Evolutionary conservation across 2,329 filamentous ascomycete genomes (phyloP).

Genomic region (Monosporascus sp.): DNA sequence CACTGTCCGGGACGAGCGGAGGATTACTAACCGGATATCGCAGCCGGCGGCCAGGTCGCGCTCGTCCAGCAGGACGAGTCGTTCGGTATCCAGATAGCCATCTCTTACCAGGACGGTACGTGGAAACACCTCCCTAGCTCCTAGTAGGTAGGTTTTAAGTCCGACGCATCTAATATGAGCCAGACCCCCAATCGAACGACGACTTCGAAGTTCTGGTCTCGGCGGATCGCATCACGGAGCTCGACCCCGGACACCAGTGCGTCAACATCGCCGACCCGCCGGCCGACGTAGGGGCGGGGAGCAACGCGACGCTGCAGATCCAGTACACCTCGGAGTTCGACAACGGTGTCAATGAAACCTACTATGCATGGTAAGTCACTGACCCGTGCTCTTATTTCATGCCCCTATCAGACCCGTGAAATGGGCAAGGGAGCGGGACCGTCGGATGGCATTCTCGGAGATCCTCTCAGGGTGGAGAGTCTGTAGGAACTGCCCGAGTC

Average conservation of each 20-base stretch:
- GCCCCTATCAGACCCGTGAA: too few relatives aligned
- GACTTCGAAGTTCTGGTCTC: constrained; percentile 37
- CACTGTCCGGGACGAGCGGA: background rate
- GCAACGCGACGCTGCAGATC: constrained; percentile 44
- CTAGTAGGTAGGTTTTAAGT: too few relatives aligned
- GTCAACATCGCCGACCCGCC: constrained; percentile 32
- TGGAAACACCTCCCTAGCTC: background rate
- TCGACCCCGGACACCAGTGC: constrained; percentile 43
- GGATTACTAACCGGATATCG: background rate
- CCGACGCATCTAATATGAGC: background rate
- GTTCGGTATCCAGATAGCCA: constrained; percentile 46
- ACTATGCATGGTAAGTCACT: constrained; percentile 36
- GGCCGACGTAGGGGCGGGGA: constrained; percentile 30
- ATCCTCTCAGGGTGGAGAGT: too few relatives aligned
- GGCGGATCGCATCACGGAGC: constrained; percentile 28
- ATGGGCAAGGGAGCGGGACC: too few relatives aligned
- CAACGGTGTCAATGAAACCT: constrained; percentile 32
- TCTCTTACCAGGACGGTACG: constrained; percentile 47
- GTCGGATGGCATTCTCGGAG: too few relatives aligned
- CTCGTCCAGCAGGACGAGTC: constrained; percentile 54
- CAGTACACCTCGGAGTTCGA: constrained; percentile 41
- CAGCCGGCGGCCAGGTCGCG: constrained; percentile 49
- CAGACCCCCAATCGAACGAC: constrained; percentile 33
- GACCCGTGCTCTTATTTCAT: background rate
- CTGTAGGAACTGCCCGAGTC: too few relatives aligned